phyloP scores from a whole-genome alignment of 2,329 filamentous ascomycete genomes.

The Cladophialophora psammophila region DNA sequence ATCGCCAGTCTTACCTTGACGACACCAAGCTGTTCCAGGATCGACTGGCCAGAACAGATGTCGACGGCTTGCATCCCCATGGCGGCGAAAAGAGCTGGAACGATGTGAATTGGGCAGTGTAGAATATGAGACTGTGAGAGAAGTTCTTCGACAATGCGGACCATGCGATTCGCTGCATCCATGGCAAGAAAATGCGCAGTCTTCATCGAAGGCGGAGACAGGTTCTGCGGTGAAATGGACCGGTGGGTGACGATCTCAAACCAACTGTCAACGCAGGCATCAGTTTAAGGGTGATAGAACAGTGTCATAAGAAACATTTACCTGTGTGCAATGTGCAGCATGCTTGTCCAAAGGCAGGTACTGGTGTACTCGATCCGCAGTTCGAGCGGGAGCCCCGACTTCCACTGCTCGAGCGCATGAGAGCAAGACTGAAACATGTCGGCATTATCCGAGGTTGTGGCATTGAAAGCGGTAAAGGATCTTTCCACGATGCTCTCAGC shows the following conservation, averaged over 20 bases:
- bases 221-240: slow-evolving; percentile 32
- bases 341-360: slow-evolving; percentile 33
- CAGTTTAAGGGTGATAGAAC: background rate
- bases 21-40: slow-evolving; percentile 40
- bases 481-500: slow-evolving; percentile 31
- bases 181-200: slow-evolving; percentile 30
- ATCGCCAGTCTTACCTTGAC: slow-evolving; percentile 42
- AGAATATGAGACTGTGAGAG: slow-evolving; percentile 31
- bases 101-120: slow-evolving; percentile 37
- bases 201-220: slow-evolving; percentile 33
- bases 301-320: slow-evolving; percentile 5
- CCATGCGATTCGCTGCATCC: slow-evolving; percentile 37
- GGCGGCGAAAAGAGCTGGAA: slow-evolving; percentile 40
- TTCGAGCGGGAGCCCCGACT: slow-evolving; percentile 25
- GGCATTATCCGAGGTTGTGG: slow-evolving; percentile 26
- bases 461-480: slow-evolving; percentile 34
- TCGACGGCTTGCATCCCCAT: slow-evolving; percentile 42
- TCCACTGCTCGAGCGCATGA: slow-evolving; percentile 32
- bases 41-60: slow-evolving; percentile 40
- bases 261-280: slow-evolving; percentile 22
- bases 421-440: slow-evolving; percentile 35
- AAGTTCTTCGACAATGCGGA: slow-evolving; percentile 39
- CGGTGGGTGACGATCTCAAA: slow-evolving; percentile 36
- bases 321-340: slow-evolving; percentile 34
- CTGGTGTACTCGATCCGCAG: slow-evolving; percentile 25